Base-by-base conservation (phyloP, 2,329 filamentous ascomycete genomes). In the Diaporthe caulivora region DNA sequence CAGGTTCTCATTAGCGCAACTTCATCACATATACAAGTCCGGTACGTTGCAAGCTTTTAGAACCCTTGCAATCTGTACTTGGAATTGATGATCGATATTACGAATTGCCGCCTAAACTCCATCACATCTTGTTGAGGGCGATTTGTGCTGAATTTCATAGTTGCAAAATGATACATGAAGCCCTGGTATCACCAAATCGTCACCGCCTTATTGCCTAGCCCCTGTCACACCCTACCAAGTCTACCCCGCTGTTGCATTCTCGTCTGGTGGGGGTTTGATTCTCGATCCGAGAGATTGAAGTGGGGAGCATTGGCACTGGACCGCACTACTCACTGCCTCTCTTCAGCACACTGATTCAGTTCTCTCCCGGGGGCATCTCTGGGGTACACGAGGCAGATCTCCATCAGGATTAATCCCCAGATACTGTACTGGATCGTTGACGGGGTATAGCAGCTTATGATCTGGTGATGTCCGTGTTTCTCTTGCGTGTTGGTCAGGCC, bases 241-340 rank as follows among this genome's bases (percentile, higher is more conserved):
- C 44, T 65, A 65, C 62, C 62, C 62, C 62, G 62, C 62, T 65
- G 62, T 65, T 65, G 31, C 31, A 37, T 65, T 65, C 62, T 65
- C 62, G 62, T 51, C 62, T 65, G 44, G 62, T 44, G 62, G 62
- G 62, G 62, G n/a, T n/a, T 40, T 65, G 62, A 65, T 65, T 51
- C 44, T 51, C 62, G 62, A 65, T 65, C 29, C 62, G 37, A 31
- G 62, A 65, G 62, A 65, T 65, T 51, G 44, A 65, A 21, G 62
- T 65, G 62, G 62, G 62, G 62, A 26, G 44, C 62, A 51, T 51
- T 29, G 44, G 62, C 62, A 65, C 42, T 65, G 60, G 60, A 26
- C 62, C 47, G 62, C 44, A 10, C 42, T 37, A 34, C 7, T 51
- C 29, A 37, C 62, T 37, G 18, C 15, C 29, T 65, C 44, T 53